These are phyloP conservation scores for Colletotrichum somersetense DNA, from an alignment of 2,329 filamentous ascomycete species.

Conservation along the genomic window DNA sequence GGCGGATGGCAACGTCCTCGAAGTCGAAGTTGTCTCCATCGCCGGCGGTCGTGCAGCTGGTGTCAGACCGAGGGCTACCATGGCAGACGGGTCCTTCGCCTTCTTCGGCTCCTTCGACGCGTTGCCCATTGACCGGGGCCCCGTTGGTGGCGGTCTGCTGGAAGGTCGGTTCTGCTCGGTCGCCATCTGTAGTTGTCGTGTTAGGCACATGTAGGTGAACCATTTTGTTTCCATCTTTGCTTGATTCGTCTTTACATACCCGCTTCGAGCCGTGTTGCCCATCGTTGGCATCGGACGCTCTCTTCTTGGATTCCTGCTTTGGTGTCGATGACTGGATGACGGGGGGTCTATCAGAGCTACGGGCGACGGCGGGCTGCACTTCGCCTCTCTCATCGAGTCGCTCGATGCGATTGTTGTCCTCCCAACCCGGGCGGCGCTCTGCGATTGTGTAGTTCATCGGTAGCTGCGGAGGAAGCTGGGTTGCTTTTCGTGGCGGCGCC, in stretches of 20 bases:
- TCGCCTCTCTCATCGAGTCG: conserved; percentile 50
- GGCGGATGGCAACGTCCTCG: conserved; percentile 36
- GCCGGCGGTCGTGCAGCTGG: conserved; percentile 59
- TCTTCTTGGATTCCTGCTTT: conserved; percentile 54
- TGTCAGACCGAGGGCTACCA: conserved; percentile 63
- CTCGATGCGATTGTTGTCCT: conserved; percentile 41
- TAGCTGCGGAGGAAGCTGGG: conserved; percentile 14
- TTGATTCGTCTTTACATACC: conserved; percentile 51
- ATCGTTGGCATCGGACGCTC: conserved; percentile 56
- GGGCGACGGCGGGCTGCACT: conserved; percentile 35
- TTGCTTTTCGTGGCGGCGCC: conserved; percentile 2
- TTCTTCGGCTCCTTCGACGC: conserved; percentile 44
- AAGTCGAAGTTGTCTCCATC: conserved; percentile 34
- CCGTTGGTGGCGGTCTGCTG: conserved; percentile 41
- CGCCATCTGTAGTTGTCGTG: conserved; percentile 31
- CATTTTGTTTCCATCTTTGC: background rate
- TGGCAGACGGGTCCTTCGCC: conserved; percentile 62
- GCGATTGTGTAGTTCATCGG: conserved; percentile 4
- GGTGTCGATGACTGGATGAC: conserved; percentile 55
- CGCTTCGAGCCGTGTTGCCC: conserved; percentile 54
- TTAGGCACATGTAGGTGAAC: conserved; percentile 17
- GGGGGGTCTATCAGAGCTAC: conserved; percentile 46
- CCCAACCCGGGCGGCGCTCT: conserved; percentile 28
- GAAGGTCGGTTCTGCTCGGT: conserved; percentile 36
- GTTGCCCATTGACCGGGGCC: conserved; percentile 35